A percentile compares a stretch with the other conserved stretches of the same genome.
These are phyloP conservation scores for Malassezia psittaci DNA, from an alignment of 1,284 basidiomycete species.

Conservation along the genomic window DNA sequence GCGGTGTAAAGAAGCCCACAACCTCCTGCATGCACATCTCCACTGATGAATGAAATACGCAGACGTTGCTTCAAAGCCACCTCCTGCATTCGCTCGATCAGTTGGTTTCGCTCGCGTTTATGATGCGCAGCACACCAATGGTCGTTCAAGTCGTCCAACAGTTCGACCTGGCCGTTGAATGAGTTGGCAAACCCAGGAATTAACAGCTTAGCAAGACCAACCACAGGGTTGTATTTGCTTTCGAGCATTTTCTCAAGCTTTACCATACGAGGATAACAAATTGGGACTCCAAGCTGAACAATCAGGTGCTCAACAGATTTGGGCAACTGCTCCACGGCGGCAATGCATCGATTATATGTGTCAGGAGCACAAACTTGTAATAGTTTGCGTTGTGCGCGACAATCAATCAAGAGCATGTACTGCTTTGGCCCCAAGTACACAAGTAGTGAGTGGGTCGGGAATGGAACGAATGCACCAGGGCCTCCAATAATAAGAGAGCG, in stretches of 20 bases:
- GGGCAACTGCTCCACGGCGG: constrained; percentile 29
- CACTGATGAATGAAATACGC: constrained; percentile 38
- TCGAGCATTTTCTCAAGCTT: constrained; percentile 40
- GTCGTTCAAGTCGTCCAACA: constrained; percentile 56
- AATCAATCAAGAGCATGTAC: constrained; percentile 40
- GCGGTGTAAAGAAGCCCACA: constrained; percentile 27
- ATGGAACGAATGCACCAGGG: constrained; percentile 37
- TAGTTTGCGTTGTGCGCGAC: constrained; percentile 42
- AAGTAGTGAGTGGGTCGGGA: constrained; percentile 37
- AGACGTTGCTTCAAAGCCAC: constrained; percentile 31
- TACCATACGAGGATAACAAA: constrained; percentile 46
- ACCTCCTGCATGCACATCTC: constrained; percentile 42
- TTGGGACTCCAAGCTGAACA: constrained; percentile 45
- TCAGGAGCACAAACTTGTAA: constrained; percentile 36
- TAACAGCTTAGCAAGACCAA: constrained; percentile 38
- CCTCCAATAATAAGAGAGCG: constrained; percentile 34
- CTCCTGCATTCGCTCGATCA: constrained; percentile 58
- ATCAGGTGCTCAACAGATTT: constrained; percentile 40
- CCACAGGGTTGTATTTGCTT: constrained; percentile 34
- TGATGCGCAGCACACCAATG: constrained; percentile 55
- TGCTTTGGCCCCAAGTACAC: constrained; percentile 44
- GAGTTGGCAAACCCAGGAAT: constrained; percentile 39
- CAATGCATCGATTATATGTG: constrained; percentile 36
- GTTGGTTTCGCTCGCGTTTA: constrained; percentile 80
- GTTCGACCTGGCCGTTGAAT: constrained; percentile 46